Evolutionary conservation across 2,329 filamentous ascomycete species (phyloP), one percentile per base, ranked within the genome.

Genomic region (Aspergillus viridinutans): DNA sequence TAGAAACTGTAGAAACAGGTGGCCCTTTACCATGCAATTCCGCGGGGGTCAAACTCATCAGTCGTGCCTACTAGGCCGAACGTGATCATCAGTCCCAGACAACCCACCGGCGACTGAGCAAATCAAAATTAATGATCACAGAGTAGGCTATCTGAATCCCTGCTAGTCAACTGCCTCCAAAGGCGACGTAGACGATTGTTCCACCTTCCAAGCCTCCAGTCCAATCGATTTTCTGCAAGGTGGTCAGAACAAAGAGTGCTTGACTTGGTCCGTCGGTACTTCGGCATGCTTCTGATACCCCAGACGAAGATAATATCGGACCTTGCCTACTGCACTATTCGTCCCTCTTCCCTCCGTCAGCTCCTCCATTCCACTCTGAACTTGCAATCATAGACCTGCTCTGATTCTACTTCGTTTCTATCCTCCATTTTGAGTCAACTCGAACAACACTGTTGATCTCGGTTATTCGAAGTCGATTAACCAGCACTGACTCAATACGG

Each of bases 281-380:
- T 55, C 63, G 58, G 59, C 55, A 60, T 58, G 57, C 56, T 61
- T 60, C 67, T 61, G 43, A 53, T 61, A 68, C 68, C 64, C 68
- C 64, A 53, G 66, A 69, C 65, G 62, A 66, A 59, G 60, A 61
- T 51, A 54, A 58, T 62, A 62, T 59, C 61, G 59, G 61, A 58
- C 60, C 61, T 17, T 57, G 59, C 43, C 56, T 55, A 45, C 51
- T 53, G 21, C 2, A 2, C 12, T 17, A 5, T 47, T 32, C 53
- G 38, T 56, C 43, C 52, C 28, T 43, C 32, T 17, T 38, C 14
- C 14, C 32, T 38, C 32, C 14, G 0, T 35, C 32, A 35, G 32
- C 32, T 35, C 32, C 32, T 35, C 32, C 32, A 35, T 38, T 38
- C 14, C 14, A 38, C 32, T 7, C 5, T 7, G 14, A 38, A 38